A percentile compares a stretch with the other conserved stretches of the same genome.
These are phyloP conservation scores for Penicillium oxalicum DNA, from an alignment of 2,329 filamentous ascomycete genomes.

Conservation along the genomic window DNA sequence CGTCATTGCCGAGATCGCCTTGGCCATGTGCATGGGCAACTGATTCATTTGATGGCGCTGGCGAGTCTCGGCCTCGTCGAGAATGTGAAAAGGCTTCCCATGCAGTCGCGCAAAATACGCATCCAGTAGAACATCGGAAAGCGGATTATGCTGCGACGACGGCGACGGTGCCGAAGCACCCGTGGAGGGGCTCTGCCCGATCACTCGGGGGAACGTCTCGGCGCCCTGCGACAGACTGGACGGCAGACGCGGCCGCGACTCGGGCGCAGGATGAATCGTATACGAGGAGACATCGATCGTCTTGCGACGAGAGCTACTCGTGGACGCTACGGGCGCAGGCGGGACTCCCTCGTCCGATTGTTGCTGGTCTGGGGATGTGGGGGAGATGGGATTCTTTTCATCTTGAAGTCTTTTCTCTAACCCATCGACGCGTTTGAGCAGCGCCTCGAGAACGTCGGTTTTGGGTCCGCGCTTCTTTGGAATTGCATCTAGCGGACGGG, in stretches of 20 bases:
- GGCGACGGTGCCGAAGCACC: conserved; percentile 10
- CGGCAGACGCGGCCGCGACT: conserved; percentile 11
- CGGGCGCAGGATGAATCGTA: conserved; percentile 11
- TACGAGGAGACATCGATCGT: conserved; percentile 18
- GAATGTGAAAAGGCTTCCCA: conserved; percentile 72
- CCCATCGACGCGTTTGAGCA: conserved; percentile 78
- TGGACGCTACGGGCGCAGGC: too few relatives aligned
- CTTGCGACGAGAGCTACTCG: conserved; percentile 12
- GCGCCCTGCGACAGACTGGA: conserved; percentile 13
- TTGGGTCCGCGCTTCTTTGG: conserved; percentile 88
- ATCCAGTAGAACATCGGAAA: conserved; percentile 62
- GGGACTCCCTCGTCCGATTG: conserved; percentile 10
- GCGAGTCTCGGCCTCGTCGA: conserved; percentile 69
- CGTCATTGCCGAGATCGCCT: conserved; percentile 54
- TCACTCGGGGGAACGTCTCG: conserved; percentile 12
- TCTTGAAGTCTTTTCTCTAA: conserved; percentile 73
- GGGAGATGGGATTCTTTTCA: conserved; percentile 47
- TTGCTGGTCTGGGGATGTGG: conserved; percentile 38
- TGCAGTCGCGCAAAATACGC: conserved; percentile 76
- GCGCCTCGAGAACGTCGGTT: conserved; percentile 78
- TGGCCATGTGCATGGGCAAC: conserved; percentile 48
- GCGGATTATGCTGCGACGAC: conserved; percentile 32
- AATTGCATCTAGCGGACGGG: conserved; percentile 56
- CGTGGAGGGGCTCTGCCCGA: conserved; percentile 12
- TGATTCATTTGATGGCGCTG: conserved; percentile 66